phyloP scores from a whole-genome alignment of 768 basidiomycete genomes.

The Suillus subalutaceus region DNA sequence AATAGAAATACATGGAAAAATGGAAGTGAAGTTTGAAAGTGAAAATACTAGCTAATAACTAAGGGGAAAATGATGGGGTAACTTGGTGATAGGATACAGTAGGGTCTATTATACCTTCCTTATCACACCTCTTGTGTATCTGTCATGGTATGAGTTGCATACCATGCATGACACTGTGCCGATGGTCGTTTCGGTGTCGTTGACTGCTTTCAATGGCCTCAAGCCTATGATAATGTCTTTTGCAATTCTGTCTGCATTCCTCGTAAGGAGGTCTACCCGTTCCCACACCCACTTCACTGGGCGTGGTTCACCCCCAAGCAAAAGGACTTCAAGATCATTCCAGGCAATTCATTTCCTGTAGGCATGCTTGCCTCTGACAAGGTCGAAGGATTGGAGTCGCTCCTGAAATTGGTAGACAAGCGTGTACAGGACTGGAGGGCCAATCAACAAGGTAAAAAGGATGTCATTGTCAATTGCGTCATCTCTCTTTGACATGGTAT shows the following conservation, averaged over 20 bases:
- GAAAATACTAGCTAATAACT: too few relatives aligned
- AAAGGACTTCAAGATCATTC: not conserved
- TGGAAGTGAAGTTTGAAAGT: too few relatives aligned
- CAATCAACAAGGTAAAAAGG: not conserved
- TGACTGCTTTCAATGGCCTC: not conserved
- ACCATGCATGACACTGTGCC: too few relatives aligned
- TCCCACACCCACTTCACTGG: not conserved
- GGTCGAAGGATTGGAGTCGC: too few relatives aligned
- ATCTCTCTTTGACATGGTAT: not conserved
- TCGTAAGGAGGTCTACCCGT: not conserved
- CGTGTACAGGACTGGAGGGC: not conserved
- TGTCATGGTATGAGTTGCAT: too few relatives aligned
- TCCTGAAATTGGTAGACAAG: not conserved
- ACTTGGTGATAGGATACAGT: too few relatives aligned
- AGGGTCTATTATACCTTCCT: too few relatives aligned
- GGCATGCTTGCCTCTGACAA: too few relatives aligned
- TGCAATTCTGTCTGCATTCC: not conserved
- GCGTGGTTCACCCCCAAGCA: conserved; percentile 4
- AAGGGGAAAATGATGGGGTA: too few relatives aligned
- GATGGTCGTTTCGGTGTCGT: not conserved
- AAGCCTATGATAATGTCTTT: not conserved
- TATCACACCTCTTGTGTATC: too few relatives aligned
- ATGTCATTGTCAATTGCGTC: not conserved
- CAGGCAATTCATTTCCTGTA: conserved; percentile 1
- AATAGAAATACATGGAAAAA: too few relatives aligned